phyloP scores from a whole-genome alignment of 75 land plant species.

The Picea sitchensis region DNA sequence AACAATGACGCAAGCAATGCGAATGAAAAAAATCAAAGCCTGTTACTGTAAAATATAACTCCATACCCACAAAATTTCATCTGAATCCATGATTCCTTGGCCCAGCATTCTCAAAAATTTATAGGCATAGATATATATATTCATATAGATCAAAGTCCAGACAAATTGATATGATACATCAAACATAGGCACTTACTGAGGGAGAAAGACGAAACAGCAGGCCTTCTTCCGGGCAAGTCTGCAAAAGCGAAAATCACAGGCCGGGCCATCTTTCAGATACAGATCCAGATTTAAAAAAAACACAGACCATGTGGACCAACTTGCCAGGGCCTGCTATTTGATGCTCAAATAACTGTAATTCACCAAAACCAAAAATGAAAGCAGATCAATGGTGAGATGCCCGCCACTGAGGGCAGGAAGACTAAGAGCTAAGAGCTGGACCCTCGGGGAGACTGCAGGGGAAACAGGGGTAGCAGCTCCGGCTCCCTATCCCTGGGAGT shows the following conservation, averaged over 20 bases:
- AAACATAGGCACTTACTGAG: slow-evolving; percentile 9
- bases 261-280: not conserved
- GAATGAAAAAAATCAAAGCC: no score
- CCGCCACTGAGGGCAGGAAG: not conserved
- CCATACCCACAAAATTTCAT: not conserved
- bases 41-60: no score
- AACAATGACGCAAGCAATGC: no score
- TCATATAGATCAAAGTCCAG: slow-evolving; percentile 1
- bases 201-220: not conserved
- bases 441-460: slow-evolving; percentile 34
- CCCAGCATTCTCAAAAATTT: not conserved
- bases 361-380: not conserved
- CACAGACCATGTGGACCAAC: not conserved
- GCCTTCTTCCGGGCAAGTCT: not conserved
- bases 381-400: not conserved
- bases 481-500: slow-evolving; percentile 22
- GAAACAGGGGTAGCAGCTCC: slow-evolving; percentile 40
- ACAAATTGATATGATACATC: slow-evolving; percentile 12
- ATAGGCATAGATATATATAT: not conserved
- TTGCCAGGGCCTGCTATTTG: not conserved
- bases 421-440: not conserved
- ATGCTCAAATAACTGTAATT: not conserved
- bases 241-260: not conserved
- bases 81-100: not conserved
- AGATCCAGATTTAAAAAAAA: slow-evolving; percentile 1